Conservation (phyloP, 78 protist species). For the Creolimax fragrantissima region DNA sequence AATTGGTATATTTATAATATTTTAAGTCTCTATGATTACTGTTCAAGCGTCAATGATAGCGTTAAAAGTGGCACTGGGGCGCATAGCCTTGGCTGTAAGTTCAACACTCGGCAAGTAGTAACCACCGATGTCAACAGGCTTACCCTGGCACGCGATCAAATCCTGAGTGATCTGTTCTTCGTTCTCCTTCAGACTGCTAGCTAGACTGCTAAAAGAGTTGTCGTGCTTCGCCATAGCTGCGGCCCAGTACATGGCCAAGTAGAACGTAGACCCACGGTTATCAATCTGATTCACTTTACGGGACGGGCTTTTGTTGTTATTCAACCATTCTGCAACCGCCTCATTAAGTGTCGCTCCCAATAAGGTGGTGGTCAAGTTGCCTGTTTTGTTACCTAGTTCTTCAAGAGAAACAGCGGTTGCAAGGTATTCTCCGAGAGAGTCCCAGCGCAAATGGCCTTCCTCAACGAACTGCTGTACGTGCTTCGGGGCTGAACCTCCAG, state of each 20-base stretch:
- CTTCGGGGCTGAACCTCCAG: constrained; percentile 19
- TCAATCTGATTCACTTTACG: constrained; percentile 1
- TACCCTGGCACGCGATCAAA: constrained; percentile 1
- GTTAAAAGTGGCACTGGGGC: constrained; percentile 9
- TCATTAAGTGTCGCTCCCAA: background rate
- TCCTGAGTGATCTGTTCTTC: background rate
- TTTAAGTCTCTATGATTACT: background rate
- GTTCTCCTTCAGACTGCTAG: background rate
- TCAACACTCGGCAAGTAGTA: background rate
- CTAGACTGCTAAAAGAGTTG: background rate
- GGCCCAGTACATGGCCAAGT: constrained; percentile 1
- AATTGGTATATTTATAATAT: background rate
- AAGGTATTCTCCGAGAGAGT: background rate
- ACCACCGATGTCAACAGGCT: constrained; percentile 1
- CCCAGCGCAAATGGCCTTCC: constrained; percentile 12
- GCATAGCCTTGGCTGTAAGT: background rate
- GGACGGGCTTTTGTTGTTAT: background rate
- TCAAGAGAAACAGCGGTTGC: constrained; percentile 12
- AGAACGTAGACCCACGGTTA: background rate
- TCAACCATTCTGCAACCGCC: constrained; percentile 6
- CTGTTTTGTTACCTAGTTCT: background rate
- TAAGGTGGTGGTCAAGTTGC: background rate
- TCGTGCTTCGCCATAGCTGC: constrained; percentile 3
- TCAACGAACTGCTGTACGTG: constrained; percentile 8
- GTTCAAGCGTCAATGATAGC: background rate